phyloP scores from a whole-genome alignment of 2,329 filamentous ascomycete species.

The Septoria linicola region DNA sequence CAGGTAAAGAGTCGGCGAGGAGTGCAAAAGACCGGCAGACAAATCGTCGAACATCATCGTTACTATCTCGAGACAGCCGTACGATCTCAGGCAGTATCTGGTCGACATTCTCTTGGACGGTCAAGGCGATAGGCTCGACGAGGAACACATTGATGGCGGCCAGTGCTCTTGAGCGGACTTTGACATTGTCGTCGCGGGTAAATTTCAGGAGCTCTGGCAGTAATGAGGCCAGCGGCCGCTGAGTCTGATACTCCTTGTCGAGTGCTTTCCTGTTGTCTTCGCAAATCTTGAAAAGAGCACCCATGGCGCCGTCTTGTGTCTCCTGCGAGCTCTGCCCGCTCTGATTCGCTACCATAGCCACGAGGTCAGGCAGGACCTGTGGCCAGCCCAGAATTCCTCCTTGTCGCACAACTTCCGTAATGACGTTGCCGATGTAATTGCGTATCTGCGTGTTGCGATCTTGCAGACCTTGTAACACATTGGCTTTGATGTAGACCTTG shows the following conservation, averaged over 20 bases:
- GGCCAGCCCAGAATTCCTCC: slow-evolving; percentile 90
- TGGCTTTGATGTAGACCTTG: slow-evolving; percentile 73
- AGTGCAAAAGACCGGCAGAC: slow-evolving; percentile 93
- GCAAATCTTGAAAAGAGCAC: slow-evolving; percentile 89
- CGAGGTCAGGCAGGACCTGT: slow-evolving; percentile 78
- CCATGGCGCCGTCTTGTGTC: slow-evolving; percentile 90
- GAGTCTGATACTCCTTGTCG: slow-evolving; percentile 82
- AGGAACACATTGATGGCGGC: slow-evolving; percentile 90
- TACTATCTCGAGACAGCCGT: slow-evolving; percentile 71
- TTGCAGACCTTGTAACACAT: slow-evolving; percentile 74
- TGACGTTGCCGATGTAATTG: slow-evolving; percentile 86
- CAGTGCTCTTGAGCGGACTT: slow-evolving; percentile 76
- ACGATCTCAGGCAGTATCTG: slow-evolving; percentile 80
- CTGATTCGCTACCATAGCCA: slow-evolving; percentile 73
- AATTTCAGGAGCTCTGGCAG: slow-evolving; percentile 89
- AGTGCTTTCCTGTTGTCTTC: slow-evolving; percentile 89
- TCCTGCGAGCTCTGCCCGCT: slow-evolving; percentile 65
- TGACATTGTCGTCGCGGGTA: slow-evolving; percentile 71
- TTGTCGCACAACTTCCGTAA: slow-evolving; percentile 83
- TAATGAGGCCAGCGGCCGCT: slow-evolving; percentile 82
- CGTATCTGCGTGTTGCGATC: slow-evolving; percentile 81
- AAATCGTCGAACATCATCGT: slow-evolving; percentile 80
- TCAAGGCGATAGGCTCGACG: slow-evolving; percentile 67
- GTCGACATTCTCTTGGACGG: slow-evolving; percentile 78
- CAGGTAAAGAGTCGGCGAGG: slow-evolving; percentile 83